A percentile compares a stretch with the other conserved stretches of the same genome.
phyloP scores from a whole-genome alignment of 2,329 filamentous ascomycete species.

The Diplodia corticola region DNA sequence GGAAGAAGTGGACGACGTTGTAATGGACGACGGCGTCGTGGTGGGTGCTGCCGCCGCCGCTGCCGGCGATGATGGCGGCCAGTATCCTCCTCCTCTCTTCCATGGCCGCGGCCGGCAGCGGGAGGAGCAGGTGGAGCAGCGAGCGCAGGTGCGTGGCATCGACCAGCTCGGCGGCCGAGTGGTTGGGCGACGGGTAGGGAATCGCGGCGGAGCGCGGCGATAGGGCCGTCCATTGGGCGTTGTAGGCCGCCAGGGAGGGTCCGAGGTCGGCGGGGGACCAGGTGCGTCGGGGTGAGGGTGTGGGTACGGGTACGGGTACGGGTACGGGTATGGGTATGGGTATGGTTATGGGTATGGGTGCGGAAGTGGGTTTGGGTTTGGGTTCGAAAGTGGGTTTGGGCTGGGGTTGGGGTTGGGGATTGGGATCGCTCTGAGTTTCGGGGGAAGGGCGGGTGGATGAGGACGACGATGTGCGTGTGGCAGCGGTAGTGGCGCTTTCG shows the following conservation, averaged over 20 bases:
- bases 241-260: constrained; percentile 8
- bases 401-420: background rate
- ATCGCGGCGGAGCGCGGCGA: background rate
- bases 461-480: background rate
- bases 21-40: constrained; percentile 17
- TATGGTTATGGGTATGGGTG: no score
- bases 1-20: constrained; percentile 21
- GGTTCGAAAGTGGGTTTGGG: no score
- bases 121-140: background rate
- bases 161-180: background rate
- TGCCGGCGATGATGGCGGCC: background rate
- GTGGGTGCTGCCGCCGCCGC: background rate
- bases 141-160: background rate
- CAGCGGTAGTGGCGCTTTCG: background rate
- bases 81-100: no score
- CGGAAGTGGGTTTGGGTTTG: no score
- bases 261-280: background rate
- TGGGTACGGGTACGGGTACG: no score
- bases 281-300: background rate
- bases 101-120: no score
- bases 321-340: no score
- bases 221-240: background rate
- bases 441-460: background rate
- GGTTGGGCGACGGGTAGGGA: constrained; percentile 10
- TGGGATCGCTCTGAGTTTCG: background rate